Evolutionary conservation across 371 early-diverging fungal species (phyloP).

Genomic region (Smittium mucronatum): DNA sequence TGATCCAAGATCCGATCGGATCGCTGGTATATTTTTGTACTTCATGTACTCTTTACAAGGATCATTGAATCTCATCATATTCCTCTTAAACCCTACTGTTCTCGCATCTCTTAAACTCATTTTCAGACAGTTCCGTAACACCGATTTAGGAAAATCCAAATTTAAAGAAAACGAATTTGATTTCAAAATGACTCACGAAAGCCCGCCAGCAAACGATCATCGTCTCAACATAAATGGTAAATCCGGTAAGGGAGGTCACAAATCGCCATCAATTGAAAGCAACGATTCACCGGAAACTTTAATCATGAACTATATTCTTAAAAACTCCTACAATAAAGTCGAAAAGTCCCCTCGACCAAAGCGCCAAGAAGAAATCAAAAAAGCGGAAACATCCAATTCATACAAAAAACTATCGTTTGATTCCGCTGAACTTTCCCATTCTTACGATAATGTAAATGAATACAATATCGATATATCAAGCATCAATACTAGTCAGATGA

Average conservation of each 20-base stretch:
- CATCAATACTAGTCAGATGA: too few relatives aligned
- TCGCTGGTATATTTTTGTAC: not conserved
- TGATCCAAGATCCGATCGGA: not conserved
- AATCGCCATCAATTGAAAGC: not conserved
- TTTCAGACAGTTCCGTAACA: not conserved
- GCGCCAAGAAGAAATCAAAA: too few relatives aligned
- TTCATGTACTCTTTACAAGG: conserved; percentile 4
- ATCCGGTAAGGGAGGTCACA: too few relatives aligned
- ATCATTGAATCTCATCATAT: conserved; percentile 6
- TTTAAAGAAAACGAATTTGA: conserved; percentile 5
- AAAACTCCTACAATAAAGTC: not conserved
- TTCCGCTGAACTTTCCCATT: too few relatives aligned
- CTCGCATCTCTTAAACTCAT: conserved; percentile 8
- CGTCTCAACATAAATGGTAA: not conserved
- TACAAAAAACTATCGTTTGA: too few relatives aligned
- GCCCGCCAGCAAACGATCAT: not conserved
- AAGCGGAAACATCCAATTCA: too few relatives aligned
- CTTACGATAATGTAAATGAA: too few relatives aligned
- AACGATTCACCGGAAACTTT: not conserved
- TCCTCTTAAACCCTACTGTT: conserved; percentile 9
- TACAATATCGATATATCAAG: too few relatives aligned
- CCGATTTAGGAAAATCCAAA: conserved; percentile 1
- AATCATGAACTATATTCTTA: not conserved
- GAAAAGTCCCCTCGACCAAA: too few relatives aligned
- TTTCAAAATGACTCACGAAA: not conserved